Evolutionary conservation across 768 basidiomycete species (phyloP), one percentile per base, ranked within the genome.

Genomic region (Boletus sp.): DNA sequence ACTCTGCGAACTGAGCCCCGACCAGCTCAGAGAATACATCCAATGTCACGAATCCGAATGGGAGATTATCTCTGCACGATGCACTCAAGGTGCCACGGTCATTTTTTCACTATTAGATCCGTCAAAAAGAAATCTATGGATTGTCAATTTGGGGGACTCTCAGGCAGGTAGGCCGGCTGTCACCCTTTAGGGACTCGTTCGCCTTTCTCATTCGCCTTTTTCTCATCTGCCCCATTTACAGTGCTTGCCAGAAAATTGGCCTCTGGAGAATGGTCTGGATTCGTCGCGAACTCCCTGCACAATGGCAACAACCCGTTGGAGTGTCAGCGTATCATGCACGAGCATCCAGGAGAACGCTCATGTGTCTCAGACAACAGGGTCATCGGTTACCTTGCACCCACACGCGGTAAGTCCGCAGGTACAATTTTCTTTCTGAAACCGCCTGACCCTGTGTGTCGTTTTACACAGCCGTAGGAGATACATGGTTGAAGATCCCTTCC

Each of bases 11-110:
- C 60, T 80, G 55, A 74, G 70, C 29, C 70, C 77, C 47, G 66
- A 60, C 13, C 69, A 70, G 59, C 68, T 81, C 51, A 72, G 75
- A 59, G 62, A 75, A 9, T 68, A 76, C 21, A 70, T 80, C 57
- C 64, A 64, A 23, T 69, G 67, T 47, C 64, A 70, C 54, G 68
- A 71, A 47, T 66, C 66, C 30, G 66, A 72, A 30, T 79, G 75
- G 74, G 65, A 73, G 47, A 56, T 56, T 11, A 63, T 69, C 39
- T 69, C 69, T 51, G 47, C 71, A 42, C 67, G 64, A 3, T 70
- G 71, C 51, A 70, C 69, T 2, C 69, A 70, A 49, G 72, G 72
- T 47, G 51, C 64, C 46, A 72, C 72, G 29, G 64, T 67, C 54
- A 55, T 74, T 46, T 58, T 74, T 38, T 68, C 69, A 15, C 55